A percentile compares a stretch with the other conserved stretches of the same genome.
Evolutionary conservation across 306 rosid species (phyloP).

Genomic region (Cyamopsis tetragonoloba): DNA sequence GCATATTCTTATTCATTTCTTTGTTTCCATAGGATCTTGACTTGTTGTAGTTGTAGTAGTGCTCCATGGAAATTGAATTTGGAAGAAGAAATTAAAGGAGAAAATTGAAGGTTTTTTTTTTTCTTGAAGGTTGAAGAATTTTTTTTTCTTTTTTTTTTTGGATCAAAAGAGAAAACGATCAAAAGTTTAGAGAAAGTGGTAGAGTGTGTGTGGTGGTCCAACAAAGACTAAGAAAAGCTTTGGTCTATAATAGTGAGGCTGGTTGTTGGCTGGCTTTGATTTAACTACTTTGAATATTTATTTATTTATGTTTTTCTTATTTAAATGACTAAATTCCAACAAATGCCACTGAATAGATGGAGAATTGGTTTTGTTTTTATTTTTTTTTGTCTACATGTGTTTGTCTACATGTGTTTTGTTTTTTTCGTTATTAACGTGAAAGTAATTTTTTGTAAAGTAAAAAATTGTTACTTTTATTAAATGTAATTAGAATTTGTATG

Average conservation of each 20-base stretch:
- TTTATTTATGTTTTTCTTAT: neutral
- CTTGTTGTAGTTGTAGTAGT: conserved; percentile 30
- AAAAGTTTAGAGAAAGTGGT: neutral
- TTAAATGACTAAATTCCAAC: conserved; percentile 13
- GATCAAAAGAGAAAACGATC: neutral
- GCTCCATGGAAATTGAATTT: conserved; percentile 42
- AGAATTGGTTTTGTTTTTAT: too few relatives aligned
- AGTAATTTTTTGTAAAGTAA: too few relatives aligned
- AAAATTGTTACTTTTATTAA: too few relatives aligned
- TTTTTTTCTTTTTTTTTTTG: neutral
- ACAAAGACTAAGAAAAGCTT: neutral
- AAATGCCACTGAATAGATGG: neutral
- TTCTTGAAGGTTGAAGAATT: neutral
- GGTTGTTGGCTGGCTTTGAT: neutral
- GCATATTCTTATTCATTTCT: conserved; percentile 39
- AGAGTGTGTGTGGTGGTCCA: conserved; percentile 21
- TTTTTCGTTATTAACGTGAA: too few relatives aligned
- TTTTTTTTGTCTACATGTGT: neutral
- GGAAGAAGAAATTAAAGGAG: neutral
- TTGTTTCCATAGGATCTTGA: conserved; percentile 37
- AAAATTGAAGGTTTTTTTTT: neutral
- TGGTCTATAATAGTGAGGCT: neutral
- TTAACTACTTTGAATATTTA: neutral
- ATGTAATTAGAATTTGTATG: too few relatives aligned
- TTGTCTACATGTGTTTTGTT: neutral